phyloP scores from a whole-genome alignment of 805 yeast species.

The Saccharomycopsis sp. region DNA sequence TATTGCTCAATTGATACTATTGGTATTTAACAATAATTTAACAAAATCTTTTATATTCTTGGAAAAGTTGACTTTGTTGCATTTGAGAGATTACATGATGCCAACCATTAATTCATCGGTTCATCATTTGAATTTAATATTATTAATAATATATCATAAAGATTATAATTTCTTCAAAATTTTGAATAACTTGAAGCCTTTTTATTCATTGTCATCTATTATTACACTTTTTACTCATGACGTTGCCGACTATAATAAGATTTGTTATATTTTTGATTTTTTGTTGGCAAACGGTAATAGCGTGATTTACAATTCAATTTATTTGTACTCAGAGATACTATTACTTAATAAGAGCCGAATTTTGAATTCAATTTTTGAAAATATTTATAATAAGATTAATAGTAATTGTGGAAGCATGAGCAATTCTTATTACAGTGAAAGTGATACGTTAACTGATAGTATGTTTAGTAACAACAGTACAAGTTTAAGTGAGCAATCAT shows the following conservation, averaged over 20 bases:
- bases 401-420: constrained; percentile 1
- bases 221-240: constrained; percentile 79
- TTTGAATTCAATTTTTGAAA: constrained; percentile 26
- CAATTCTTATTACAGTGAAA: constrained; percentile 15
- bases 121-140: constrained; percentile 58
- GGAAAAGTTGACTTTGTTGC: constrained; percentile 49
- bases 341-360: constrained; percentile 39
- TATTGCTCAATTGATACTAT: constrained; percentile 58
- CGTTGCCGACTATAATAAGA: constrained; percentile 37
- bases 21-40: constrained; percentile 46
- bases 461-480: constrained; percentile 1
- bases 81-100: constrained; percentile 82
- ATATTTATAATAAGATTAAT: constrained; percentile 6
- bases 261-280: constrained; percentile 63
- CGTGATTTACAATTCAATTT: constrained; percentile 43
- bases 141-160: constrained; percentile 44
- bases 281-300: constrained; percentile 47
- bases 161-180: constrained; percentile 39
- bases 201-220: constrained; percentile 68
- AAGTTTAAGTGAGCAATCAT: constrained; percentile 3
- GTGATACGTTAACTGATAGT: constrained; percentile 16
- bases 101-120: constrained; percentile 59
- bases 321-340: constrained; percentile 55
- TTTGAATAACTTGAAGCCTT: constrained; percentile 43
- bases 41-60: constrained; percentile 45